Conservation (phyloP, 208 protist genomes). For the Leishmania martiniquensis region DNA sequence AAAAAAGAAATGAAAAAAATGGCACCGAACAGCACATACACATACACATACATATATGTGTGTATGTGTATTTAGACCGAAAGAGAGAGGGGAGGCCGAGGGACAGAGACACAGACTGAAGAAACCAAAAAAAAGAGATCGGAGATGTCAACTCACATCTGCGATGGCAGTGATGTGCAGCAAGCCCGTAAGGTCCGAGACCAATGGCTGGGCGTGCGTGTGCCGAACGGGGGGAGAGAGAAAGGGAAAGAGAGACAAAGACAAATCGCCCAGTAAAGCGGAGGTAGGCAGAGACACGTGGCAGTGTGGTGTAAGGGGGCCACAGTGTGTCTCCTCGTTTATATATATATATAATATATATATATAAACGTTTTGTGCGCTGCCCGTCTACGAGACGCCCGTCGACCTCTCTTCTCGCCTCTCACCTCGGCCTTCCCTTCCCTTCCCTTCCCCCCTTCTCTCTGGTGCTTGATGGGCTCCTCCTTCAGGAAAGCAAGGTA, state of each 20-base stretch:
- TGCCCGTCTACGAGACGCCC: background rate
- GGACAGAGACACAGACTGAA: too few species aligned
- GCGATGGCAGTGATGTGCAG: too few species aligned
- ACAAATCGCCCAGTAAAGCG: background rate
- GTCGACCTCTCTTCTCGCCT: background rate
- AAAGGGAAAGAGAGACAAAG: too few species aligned
- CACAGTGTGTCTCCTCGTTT: background rate
- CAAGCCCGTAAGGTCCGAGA: too few species aligned
- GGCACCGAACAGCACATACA: background rate
- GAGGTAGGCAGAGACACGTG: background rate
- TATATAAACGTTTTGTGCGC: background rate
- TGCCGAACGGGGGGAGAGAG: too few species aligned
- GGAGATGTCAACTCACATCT: background rate
- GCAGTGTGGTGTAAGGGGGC: background rate
- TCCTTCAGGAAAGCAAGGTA: background rate
- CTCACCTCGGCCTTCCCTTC: background rate
- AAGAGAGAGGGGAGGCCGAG: too few species aligned
- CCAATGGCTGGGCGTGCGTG: too few species aligned
- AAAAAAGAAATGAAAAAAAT: background rate
- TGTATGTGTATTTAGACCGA: background rate
- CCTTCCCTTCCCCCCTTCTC: too few species aligned
- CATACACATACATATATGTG: background rate
- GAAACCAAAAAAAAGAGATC: background rate
- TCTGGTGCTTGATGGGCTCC: slow-evolving; percentile 2
- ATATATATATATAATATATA: too few species aligned